Evolutionary conservation across 2,329 filamentous ascomycete genomes (phyloP).

Genomic region (Pseudocercospora fuligena): DNA sequence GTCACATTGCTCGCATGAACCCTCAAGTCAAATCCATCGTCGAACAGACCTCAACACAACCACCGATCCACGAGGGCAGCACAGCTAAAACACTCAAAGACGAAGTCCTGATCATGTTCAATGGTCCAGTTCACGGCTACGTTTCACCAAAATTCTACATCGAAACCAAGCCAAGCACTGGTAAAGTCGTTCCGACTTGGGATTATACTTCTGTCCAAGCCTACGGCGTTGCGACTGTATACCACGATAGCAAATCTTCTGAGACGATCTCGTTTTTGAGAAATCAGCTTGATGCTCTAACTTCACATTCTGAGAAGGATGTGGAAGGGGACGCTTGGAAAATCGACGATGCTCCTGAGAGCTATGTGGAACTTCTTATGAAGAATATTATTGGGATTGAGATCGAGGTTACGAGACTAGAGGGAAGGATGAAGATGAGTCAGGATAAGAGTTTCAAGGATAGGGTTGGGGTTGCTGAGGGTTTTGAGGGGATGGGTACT

Average conservation of each 20-base stretch:
- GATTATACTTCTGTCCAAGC: constrained; percentile 70
- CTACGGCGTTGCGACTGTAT: constrained; percentile 63
- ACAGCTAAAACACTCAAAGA: constrained; percentile 45
- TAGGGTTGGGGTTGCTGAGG: constrained; percentile 60
- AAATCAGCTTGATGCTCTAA: constrained; percentile 60
- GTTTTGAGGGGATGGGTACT: constrained; percentile 55
- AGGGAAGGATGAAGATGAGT: constrained; percentile 71
- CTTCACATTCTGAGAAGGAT: constrained; percentile 54
- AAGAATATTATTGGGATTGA: constrained; percentile 52
- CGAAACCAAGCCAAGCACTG: constrained; percentile 66
- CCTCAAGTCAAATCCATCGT: constrained; percentile 66
- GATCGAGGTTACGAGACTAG: constrained; percentile 59
- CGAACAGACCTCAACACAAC: neutral
- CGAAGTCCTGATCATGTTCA: constrained; percentile 69
- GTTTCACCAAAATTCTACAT: constrained; percentile 72
- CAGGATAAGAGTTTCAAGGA: constrained; percentile 63
- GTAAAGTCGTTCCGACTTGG: constrained; percentile 71
- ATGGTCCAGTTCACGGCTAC: constrained; percentile 63
- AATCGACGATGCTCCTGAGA: constrained; percentile 61
- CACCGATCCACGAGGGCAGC: neutral
- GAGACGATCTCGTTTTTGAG: constrained; percentile 56
- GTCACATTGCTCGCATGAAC: constrained; percentile 67
- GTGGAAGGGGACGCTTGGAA: constrained; percentile 60
- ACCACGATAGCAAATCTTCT: constrained; percentile 54
- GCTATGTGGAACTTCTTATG: constrained; percentile 57